These are phyloP conservation scores for Cordyceps sp. DNA, from an alignment of 2,329 filamentous ascomycete species.

Conservation along the genomic window DNA sequence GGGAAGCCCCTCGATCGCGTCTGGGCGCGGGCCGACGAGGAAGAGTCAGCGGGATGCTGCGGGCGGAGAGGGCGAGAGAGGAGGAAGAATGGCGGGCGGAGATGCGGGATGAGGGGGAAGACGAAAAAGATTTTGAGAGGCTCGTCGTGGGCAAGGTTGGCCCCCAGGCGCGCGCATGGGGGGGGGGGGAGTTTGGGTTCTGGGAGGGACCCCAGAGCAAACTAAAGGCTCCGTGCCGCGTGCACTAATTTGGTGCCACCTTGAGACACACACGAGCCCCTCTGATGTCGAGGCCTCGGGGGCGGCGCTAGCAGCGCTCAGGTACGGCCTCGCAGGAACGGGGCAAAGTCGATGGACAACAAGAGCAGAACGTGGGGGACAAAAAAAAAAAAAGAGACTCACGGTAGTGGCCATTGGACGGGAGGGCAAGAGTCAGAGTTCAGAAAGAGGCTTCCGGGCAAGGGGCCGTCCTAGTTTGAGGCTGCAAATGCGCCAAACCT, in stretches of 20 bases:
- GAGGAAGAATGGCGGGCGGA: neutral
- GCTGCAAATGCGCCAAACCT: neutral
- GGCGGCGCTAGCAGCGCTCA: constrained; percentile 2
- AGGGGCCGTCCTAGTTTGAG: no score
- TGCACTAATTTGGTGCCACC: constrained; percentile 16
- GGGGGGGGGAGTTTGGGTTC: constrained; percentile 4
- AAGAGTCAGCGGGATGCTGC: constrained; percentile 6
- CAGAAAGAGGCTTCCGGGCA: neutral
- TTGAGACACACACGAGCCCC: constrained; percentile 18
- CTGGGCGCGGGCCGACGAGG: constrained; percentile 8
- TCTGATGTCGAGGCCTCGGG: constrained; percentile 16
- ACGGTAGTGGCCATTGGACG: constrained; percentile 19
- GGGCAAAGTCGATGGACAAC: constrained; percentile 1
- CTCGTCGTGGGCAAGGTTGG: constrained; percentile 3
- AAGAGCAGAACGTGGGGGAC: constrained; percentile 3
- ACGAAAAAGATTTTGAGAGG: neutral
- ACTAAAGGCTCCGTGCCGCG: constrained; percentile 10
- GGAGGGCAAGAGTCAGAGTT: constrained; percentile 2
- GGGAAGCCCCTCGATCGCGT: constrained; percentile 20
- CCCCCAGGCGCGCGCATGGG: no score
- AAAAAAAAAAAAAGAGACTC: constrained; percentile 9
- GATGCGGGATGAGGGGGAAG: neutral
- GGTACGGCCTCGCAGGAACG: neutral
- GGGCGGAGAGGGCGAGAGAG: neutral
- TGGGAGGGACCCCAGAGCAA: constrained; percentile 9